Evolutionary conservation across 345 rosid species (phyloP).

Genomic region (Linum usitatissimum): DNA sequence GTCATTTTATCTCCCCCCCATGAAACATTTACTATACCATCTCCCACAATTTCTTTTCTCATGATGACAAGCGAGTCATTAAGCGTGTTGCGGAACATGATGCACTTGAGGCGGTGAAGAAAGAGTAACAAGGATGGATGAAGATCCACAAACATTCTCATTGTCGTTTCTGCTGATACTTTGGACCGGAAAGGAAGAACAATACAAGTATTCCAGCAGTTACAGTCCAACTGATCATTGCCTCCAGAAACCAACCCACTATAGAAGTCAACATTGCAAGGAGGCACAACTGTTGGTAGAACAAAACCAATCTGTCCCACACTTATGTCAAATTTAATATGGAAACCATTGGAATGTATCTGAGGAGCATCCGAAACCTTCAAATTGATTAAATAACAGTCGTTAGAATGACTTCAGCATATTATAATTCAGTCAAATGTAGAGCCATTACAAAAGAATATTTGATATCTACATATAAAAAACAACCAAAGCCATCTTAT

Average conservation of each 20-base stretch:
- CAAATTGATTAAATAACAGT: slow-evolving; percentile 15
- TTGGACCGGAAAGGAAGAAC: slow-evolving; percentile 71
- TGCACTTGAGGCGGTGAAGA: slow-evolving; percentile 75
- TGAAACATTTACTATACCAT: slow-evolving; percentile 64
- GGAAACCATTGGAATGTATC: slow-evolving; percentile 96
- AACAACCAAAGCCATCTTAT: too few species aligned
- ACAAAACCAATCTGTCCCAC: slow-evolving; percentile 94
- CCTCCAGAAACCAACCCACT: slow-evolving; percentile 33
- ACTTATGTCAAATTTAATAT: slow-evolving; percentile 75
- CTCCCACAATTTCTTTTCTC: slow-evolving; percentile 59
- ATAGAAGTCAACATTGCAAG: slow-evolving; percentile 51
- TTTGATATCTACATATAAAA: neutral
- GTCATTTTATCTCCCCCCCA: slow-evolving; percentile 66
- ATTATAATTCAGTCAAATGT: too few species aligned
- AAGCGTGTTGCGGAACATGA: slow-evolving; percentile 55
- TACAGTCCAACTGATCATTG: slow-evolving; percentile 25
- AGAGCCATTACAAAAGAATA: neutral
- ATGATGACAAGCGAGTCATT: slow-evolving; percentile 53
- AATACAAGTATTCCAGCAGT: slow-evolving; percentile 80
- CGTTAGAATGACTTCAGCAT: slow-evolving; percentile 1
- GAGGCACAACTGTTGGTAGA: slow-evolving; percentile 65
- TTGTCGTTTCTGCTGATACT: slow-evolving; percentile 43
- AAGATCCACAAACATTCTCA: slow-evolving; percentile 78
- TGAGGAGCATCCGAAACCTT: slow-evolving; percentile 95
- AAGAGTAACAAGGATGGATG: slow-evolving; percentile 83